Evolutionary conservation across 1,139 yeast species (phyloP), one percentile per base, ranked within the genome.

Genomic region (Blastobotrys arbuscula): DNA sequence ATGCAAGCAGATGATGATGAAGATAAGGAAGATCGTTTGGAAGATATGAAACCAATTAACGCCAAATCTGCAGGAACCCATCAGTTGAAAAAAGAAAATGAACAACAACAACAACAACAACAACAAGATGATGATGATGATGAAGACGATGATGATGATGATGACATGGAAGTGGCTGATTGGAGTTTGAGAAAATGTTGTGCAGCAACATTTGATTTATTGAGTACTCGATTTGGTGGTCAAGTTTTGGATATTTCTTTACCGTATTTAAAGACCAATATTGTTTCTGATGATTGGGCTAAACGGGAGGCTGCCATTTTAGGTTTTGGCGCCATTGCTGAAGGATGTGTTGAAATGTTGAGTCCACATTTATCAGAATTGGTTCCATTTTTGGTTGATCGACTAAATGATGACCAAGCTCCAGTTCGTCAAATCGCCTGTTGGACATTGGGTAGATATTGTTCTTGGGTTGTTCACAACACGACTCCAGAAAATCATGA

Each of bases 141-240:
- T 26, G 79, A 75, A 5, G 84, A 78, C 13, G 86, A 80, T 41
- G 90, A 81, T 30, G 83, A 45, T 24, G 90, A 81, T 42, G 80
- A 76, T 46, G 85, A 76, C 53, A 75, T 71, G 48, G 80, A 76
- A 34, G 70, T 80, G 39, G 81, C 81, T 43, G 90, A 82, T 58
- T 92, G 98, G 98, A 88, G 84, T 59, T 70, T 92, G 52, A 77
- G 98, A 63, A 92, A 90, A 66, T 90, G 97, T 65, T 77, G 96
- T 3, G 97, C 97, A 5, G 95, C 97, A 2, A 84, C 97, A 0
- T 73, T 92, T 43, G 98, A 92, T 65, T 77, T 83, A 2, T 72
- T 92, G 52, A 84, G 97, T 0, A 74, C 81, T 24, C 73, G 75
- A 46, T 75, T 77, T 52, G 92, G 97, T 0, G 75, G 74, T 8